Evolutionary conservation across 768 basidiomycete genomes (phyloP).

Genomic region (Coprinopsis sp.): DNA sequence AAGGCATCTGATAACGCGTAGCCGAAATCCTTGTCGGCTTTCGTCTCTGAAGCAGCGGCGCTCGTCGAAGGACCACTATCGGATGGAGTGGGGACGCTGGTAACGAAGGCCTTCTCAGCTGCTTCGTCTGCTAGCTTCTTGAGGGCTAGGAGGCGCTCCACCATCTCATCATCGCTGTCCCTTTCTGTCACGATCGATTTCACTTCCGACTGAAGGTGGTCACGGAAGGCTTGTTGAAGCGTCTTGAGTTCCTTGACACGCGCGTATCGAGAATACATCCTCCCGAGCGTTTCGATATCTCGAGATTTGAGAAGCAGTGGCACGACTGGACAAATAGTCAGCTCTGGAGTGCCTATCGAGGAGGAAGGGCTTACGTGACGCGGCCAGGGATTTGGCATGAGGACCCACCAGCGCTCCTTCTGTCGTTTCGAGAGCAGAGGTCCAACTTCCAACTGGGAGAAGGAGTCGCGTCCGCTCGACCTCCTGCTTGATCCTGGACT

Average conservation of each 20-base stretch:
- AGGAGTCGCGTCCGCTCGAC: slow-evolving; percentile 46
- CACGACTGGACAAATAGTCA: slow-evolving; percentile 38
- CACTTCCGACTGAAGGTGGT: slow-evolving; percentile 45
- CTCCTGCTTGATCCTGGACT: slow-evolving; percentile 51
- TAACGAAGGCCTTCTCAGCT: slow-evolving; percentile 47
- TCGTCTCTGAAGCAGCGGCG: slow-evolving; percentile 22
- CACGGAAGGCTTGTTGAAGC: slow-evolving; percentile 59
- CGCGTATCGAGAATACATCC: slow-evolving; percentile 59
- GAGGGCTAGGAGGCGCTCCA: slow-evolving; percentile 63
- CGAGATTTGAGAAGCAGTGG: slow-evolving; percentile 45
- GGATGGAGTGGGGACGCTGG: slow-evolving; percentile 3
- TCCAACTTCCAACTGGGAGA: slow-evolving; percentile 47
- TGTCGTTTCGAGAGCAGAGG: slow-evolving; percentile 45
- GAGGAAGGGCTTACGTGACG: slow-evolving; percentile 22
- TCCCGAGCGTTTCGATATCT: slow-evolving; percentile 38
- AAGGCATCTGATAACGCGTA: slow-evolving; percentile 75
- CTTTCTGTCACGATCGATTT: slow-evolving; percentile 60
- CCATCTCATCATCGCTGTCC: slow-evolving; percentile 70
- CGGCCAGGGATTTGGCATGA: slow-evolving; percentile 36
- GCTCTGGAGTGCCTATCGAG: background rate
- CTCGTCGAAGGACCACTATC: background rate
- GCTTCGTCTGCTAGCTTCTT: slow-evolving; percentile 53
- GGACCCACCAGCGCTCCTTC: slow-evolving; percentile 47
- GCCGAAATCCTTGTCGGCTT: slow-evolving; percentile 50
- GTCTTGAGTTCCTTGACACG: slow-evolving; percentile 51